Evolutionary conservation across 176 grass and related monocot genomes (phyloP), one percentile per base, ranked within the genome.

Genomic region (Puccinellia tenuiflora): DNA sequence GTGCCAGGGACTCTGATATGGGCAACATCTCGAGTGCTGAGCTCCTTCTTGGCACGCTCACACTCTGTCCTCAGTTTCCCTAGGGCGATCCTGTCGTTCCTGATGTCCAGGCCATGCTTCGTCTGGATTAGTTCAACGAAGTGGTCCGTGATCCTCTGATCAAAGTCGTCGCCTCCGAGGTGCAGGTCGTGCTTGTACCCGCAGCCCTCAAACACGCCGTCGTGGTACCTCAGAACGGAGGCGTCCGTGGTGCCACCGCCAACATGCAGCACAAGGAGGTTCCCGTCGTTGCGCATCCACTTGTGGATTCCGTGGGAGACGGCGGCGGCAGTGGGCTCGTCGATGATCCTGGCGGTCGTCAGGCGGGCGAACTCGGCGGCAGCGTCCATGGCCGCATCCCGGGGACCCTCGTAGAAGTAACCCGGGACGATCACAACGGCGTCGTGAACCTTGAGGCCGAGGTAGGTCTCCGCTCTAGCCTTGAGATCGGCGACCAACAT

Each of bases 41-140:
- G 14, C 1, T 20, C 11, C 83, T 68, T 85, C 83, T 85, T 85
- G 17, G 83, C 83, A 30, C 3, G 74, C 83, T 85, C 83, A 21
- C 74, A 85, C 2, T 35, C 74, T 14, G 50, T 31, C 61, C 35
- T 18, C 18, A 85, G 18, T 34, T 33, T 85, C 1, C 61, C 18
- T 0, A 78, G 83, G 43, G 74, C 83, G 18, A 31, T 7, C 0
- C 0, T 10, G 20, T 85, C 83, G 1, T 67, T 3, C 1, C 25
- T 46, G 5, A 46, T 68, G 26, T 85, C 83, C 48, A 45, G 42
- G 50, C 61, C 73, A 26, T 77, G 47, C 62, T 77, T 78, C 24
- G 13, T 18, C 46, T 17, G 29, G 73, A 77, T 78, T 20, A 85
- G 6, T 5, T 56, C 26, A 26, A 63, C 59, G 7, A 85, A 85